Base-by-base conservation (phyloP, 2,329 filamentous ascomycete species). In the Beauveria medogensis region DNA sequence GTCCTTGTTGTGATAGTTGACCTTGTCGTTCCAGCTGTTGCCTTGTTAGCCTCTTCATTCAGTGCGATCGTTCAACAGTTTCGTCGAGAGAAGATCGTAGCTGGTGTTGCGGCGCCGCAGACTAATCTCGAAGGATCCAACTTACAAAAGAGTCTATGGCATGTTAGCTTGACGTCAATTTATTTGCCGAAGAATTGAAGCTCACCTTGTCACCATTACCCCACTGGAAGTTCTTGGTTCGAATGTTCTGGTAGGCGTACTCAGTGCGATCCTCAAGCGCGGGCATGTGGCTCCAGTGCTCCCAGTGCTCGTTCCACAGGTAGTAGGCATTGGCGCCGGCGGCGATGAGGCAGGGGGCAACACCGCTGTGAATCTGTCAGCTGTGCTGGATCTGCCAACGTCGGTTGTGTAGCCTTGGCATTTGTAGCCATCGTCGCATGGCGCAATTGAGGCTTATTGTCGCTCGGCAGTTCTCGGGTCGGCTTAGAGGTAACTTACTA, bases 1-100 rank as follows among this genome's bases (percentile, higher is more conserved):
- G 81, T 95, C 88, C 81, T 89, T 89, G 82, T 96, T 92, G 87
- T 97, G 92, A 82, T 96, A 93, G 87, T 97, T 97, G 82, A 97
- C 92, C 63, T 82, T 83, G 67, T 87, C 81, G 79, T 97, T 97
- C 94, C 94, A 99, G 89, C 89, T 91, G 69, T 66, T 65, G 14
- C 22, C 47, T n/a, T 12, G 65, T 69, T 65, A 71, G 69, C 47
- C 65, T 55, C 60, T 28, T 28, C 26, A 26, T 41, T 20, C 1
- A 1, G 22, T 41, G 2, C 3, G 14, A 40, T 51, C 51, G n/a
- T 30, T 26, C 22, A 46, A 16, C 18, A 24, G 7, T 24, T 7
- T 43, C 20, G 55, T 34, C 46, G 34, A 28, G 8, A 41, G n/a
- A 46, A 24, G 6, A 3, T 28, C 9, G 24, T 2, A 16, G 28